Evolutionary conservation across 129 eudicot species (phyloP), one percentile per base, ranked within the genome.

Genomic region (Lonicera japonica): DNA sequence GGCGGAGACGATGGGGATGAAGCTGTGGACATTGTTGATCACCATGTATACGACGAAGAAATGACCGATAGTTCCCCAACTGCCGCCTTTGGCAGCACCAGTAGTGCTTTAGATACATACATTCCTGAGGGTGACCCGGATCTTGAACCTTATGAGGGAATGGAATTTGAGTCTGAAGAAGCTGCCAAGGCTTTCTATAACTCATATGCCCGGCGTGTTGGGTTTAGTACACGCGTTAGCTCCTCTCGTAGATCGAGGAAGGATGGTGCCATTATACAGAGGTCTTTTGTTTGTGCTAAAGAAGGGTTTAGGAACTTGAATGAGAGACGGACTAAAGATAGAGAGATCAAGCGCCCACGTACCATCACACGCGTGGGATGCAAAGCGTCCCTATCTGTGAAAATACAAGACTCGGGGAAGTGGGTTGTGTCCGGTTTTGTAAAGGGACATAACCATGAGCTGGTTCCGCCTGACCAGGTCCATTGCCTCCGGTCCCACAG

Each of bases 81-180:
- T 11, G 62, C 25, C 56, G 68, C 48, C 34, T 14, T 5, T 34
- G 66, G 61, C 16, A 45, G 54, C 25, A 41, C 57, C 56, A 69
- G 64, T 11, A 67, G 71, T 63, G 48, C 40, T 24, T 19, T 47
- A 54, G 66, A 56, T 12, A 56, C 45, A 25, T 66, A 61, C 22
- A 57, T 53, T 29, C 63, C 65, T 23, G 63, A 65, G 43, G 73
- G 79, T 23, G 86, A 76, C 46, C 56, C 71, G 46, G 75, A 77
- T 60, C 86, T 81, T 5, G 86, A 81, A 60, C 86, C 86, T 11
- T 81, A 61, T 24, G 86, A 77, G 61, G 83, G 77, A 11, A 81
- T 81, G 86, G 86, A 81, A 56, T 81, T 81, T 56, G 86, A 81
- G 56, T 81, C 86, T 0, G 86, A 81, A 70, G 86, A 81, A 71